Conservation (phyloP, 2,329 filamentous ascomycete species). For the Botrytis fragariae region DNA sequence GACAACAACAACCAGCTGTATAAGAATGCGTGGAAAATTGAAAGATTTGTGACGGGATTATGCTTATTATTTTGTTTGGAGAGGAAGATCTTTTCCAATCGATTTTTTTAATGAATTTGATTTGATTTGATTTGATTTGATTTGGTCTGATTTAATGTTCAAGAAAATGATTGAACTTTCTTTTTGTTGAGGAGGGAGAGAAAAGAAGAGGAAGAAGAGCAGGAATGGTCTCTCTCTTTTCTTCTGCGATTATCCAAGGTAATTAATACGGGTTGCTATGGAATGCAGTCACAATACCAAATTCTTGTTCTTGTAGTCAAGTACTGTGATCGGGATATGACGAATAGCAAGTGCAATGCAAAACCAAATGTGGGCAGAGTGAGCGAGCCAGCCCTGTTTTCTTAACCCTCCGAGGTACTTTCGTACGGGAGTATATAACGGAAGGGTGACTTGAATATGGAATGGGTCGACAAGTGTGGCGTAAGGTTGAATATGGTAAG, state of each 20-base stretch:
- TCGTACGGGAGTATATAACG: neutral
- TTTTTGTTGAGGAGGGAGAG: neutral
- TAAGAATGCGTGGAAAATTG: neutral
- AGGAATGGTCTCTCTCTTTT: neutral
- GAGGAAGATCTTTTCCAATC: neutral
- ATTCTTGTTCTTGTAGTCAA: neutral
- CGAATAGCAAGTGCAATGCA: neutral
- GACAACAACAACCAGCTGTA: neutral
- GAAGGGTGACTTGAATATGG: neutral
- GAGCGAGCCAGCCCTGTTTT: neutral
- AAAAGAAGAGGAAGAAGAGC: too few species aligned
- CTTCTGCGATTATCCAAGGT: neutral
- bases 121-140: neutral
- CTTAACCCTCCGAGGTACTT: neutral
- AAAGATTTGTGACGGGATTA: neutral
- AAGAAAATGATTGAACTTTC: neutral
- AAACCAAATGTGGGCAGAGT: neutral
- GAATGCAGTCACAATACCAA: neutral
- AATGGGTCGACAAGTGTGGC: neutral
- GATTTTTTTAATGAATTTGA: neutral
- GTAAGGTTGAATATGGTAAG: neutral
- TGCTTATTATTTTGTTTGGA: constrained; percentile 8
- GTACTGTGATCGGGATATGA: neutral
- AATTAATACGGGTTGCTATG: neutral
- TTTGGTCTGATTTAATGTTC: neutral